phyloP scores from a whole-genome alignment of 495 filamentous ascomycete genomes.

The Baudoinia panamericana region DNA sequence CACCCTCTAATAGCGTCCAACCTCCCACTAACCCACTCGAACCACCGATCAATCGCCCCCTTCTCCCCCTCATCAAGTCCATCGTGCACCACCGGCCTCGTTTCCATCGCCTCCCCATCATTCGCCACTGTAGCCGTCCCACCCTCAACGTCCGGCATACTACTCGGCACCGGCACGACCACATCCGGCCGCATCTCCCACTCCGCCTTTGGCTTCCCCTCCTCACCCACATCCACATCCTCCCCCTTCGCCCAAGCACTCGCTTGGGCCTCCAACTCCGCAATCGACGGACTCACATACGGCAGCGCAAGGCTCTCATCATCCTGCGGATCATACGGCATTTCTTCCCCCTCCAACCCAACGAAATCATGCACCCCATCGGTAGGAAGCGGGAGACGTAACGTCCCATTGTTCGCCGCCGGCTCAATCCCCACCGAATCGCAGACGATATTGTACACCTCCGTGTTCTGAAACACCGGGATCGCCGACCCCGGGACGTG shows the following conservation, averaged over 20 bases:
- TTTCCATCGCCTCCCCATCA: not conserved
- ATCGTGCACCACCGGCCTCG: constrained; percentile 6
- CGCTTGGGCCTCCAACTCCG: no score
- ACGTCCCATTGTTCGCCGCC: constrained; percentile 71
- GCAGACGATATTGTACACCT: constrained; percentile 91
- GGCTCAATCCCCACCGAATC: constrained; percentile 61
- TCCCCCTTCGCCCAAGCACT: not conserved
- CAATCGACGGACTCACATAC: not conserved
- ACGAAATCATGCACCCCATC: constrained; percentile 44
- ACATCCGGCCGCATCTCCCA: constrained; percentile 10
- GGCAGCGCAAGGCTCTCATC: not conserved
- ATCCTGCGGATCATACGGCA: constrained; percentile 1
- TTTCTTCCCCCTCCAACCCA: not conserved
- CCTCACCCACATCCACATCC: not conserved
- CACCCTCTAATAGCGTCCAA: constrained; percentile 31
- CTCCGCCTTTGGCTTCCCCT: not conserved
- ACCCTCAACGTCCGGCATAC: not conserved
- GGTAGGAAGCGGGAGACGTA: constrained; percentile 62
- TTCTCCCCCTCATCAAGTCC: constrained; percentile 3
- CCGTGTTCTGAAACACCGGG: constrained; percentile 80
- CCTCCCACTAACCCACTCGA: constrained; percentile 38
- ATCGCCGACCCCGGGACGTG: constrained; percentile 69
- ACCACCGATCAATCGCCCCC: constrained; percentile 25
- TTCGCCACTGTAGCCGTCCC: not conserved
- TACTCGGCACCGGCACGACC: constrained; percentile 1